Conservation (phyloP, 192 early-diverging fungal genomes). For the Gaertneriomyces semiglobifer region DNA sequence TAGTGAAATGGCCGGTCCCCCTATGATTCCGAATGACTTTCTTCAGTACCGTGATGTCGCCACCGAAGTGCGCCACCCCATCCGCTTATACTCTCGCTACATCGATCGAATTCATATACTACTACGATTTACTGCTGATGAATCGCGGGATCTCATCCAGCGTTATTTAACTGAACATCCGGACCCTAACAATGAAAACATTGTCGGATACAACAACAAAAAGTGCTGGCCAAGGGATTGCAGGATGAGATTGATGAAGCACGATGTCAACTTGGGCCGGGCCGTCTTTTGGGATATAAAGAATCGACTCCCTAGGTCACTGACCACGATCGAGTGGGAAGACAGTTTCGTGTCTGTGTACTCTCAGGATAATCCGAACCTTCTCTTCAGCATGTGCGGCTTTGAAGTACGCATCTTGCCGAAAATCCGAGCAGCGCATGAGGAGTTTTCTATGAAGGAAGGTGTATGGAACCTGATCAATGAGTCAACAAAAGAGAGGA, state of each 20-base stretch:
- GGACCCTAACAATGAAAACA: constrained; percentile 97
- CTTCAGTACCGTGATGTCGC: constrained; percentile 89
- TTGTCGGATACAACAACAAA: constrained; percentile 94
- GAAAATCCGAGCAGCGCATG: constrained; percentile 75
- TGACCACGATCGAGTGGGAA: constrained; percentile 98
- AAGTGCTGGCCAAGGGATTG: constrained; percentile 99
- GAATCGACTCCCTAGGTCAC: constrained; percentile 91
- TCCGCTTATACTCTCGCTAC: constrained; percentile 93
- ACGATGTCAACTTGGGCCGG: constrained; percentile 95
- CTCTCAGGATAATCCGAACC: constrained; percentile 95
- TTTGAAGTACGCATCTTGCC: constrained; percentile 97
- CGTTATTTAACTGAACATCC: constrained; percentile 96
- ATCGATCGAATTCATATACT: constrained; percentile 92
- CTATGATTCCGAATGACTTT: constrained; percentile 91
- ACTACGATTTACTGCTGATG: constrained; percentile 90
- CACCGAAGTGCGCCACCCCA: constrained; percentile 93
- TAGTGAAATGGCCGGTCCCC: constrained; percentile 94
- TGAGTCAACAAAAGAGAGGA: constrained; percentile 96
- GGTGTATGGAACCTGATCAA: constrained; percentile 95
- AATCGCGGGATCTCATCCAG: constrained; percentile 92
- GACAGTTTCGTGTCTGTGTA: constrained; percentile 95
- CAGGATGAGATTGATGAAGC: constrained; percentile 98
- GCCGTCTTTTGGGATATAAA: constrained; percentile 99
- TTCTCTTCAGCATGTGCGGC: constrained; percentile 89
- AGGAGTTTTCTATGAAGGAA: constrained; percentile 85